phyloP scores from a whole-genome alignment of 768 basidiomycete genomes.

The Leccinum variicolor region DNA sequence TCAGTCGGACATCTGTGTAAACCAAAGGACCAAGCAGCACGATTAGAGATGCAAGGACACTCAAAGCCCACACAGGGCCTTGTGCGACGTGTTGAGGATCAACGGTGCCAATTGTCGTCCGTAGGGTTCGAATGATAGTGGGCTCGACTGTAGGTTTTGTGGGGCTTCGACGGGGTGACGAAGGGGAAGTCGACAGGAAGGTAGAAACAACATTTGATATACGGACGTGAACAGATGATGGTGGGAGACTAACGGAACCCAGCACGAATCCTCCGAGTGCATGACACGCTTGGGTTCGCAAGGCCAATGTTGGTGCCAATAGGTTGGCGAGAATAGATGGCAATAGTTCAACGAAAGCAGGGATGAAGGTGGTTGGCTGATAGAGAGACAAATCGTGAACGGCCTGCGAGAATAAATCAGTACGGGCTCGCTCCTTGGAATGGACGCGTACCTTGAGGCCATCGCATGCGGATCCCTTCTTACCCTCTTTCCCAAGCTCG shows the following conservation, averaged over 20 bases:
- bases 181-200: slow-evolving; percentile 42
- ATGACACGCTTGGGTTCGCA: slow-evolving; percentile 72
- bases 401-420: slow-evolving; percentile 46
- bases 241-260: slow-evolving; percentile 47
- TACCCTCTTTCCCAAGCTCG: slow-evolving; percentile 84
- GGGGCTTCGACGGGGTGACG: slow-evolving; percentile 38
- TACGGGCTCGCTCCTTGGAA: slow-evolving; percentile 3
- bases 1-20: slow-evolving; percentile 41
- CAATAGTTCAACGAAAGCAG: slow-evolving; percentile 57
- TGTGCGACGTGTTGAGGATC: slow-evolving; percentile 64
- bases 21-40: slow-evolving; percentile 61
- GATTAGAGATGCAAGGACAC: slow-evolving; percentile 61
- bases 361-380: slow-evolving; percentile 66
- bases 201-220: slow-evolving; percentile 47
- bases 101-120: slow-evolving; percentile 52
- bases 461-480: slow-evolving; percentile 78
- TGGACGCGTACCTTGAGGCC: slow-evolving; percentile 60
- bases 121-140: slow-evolving; percentile 60
- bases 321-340: slow-evolving; percentile 61
- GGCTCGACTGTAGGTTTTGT: slow-evolving; percentile 41
- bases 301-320: slow-evolving; percentile 57
- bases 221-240: slow-evolving; percentile 46
- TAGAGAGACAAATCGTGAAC: slow-evolving; percentile 65
- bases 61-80: slow-evolving; percentile 76
- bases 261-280: slow-evolving; percentile 69